Percentiles rank a stretch among this genome's conserved stretches.
These are phyloP conservation scores for Fraxinus cuspidata DNA, from an alignment of 257 asterid genomes.

Conservation along the genomic window DNA sequence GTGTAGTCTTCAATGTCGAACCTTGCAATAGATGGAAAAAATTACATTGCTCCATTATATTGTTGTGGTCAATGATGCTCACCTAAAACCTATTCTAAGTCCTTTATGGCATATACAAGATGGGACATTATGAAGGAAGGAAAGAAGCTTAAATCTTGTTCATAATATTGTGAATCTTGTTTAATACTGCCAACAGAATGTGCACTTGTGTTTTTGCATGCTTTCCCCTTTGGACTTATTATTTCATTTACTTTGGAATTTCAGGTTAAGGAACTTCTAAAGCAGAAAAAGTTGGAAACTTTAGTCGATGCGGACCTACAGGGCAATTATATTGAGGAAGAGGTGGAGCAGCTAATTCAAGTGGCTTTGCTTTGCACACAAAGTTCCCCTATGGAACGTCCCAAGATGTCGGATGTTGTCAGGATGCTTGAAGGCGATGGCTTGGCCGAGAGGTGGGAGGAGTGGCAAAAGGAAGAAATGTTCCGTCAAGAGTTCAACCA, in stretches of 20 bases:
- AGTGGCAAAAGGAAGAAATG: conserved; percentile 54
- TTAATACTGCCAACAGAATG: background rate
- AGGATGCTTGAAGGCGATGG: conserved; percentile 60
- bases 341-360: conserved; percentile 52
- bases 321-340: conserved; percentile 40
- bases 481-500: conserved; percentile 40
- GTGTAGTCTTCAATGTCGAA: background rate
- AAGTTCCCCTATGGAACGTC: conserved; percentile 44
- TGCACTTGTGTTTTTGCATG: background rate
- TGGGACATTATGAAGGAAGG: background rate
- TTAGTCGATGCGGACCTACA: conserved; percentile 47
- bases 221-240: background rate
- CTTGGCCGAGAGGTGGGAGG: conserved; percentile 55
- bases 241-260: background rate
- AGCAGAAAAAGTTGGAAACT: conserved; percentile 42
- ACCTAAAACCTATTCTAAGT: background rate
- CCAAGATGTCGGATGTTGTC: conserved; percentile 53
- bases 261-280: conserved; percentile 48
- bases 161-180: background rate
- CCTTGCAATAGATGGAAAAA: background rate
- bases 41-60: background rate
- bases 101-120: background rate
- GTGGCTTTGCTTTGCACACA: conserved; percentile 54
- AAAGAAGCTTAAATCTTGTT: background rate
- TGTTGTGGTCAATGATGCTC: background rate